Conservation (phyloP, 805 yeast genomes). For the Sungouiella blattae region DNA sequence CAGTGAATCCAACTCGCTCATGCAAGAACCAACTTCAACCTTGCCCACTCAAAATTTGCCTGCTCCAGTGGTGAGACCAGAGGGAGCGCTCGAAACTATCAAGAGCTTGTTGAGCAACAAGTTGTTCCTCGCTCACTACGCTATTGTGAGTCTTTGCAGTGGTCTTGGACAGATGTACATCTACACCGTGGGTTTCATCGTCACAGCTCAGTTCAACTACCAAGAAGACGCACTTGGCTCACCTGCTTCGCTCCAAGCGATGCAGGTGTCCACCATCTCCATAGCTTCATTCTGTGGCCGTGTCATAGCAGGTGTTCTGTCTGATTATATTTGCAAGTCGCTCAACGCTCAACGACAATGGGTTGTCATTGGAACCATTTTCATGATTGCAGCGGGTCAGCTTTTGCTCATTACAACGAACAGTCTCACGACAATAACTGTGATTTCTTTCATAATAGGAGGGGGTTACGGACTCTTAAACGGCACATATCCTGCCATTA, state of each 20-base stretch:
- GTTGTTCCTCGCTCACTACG: slow-evolving; percentile 48
- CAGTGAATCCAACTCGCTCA: no score
- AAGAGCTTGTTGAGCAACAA: slow-evolving; percentile 20
- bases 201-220: slow-evolving; percentile 38
- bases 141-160: slow-evolving; percentile 54
- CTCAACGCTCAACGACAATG: slow-evolving; percentile 59
- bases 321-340: slow-evolving; percentile 55
- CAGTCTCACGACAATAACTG: slow-evolving; percentile 16
- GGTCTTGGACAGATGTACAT: slow-evolving; percentile 73
- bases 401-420: slow-evolving; percentile 28
- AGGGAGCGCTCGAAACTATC: slow-evolving; percentile 15
- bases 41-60: no score
- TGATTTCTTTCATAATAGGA: slow-evolving; percentile 57
- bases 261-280: slow-evolving; percentile 68
- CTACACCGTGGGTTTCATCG: slow-evolving; percentile 71
- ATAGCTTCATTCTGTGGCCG: slow-evolving; percentile 65
- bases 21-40: no score
- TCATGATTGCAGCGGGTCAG: slow-evolving; percentile 35
- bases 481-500: slow-evolving; percentile 72
- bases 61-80: no score
- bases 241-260: slow-evolving; percentile 54
- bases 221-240: slow-evolving; percentile 36
- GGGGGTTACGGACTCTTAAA: slow-evolving; percentile 65
- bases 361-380: slow-evolving; percentile 49
- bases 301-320: slow-evolving; percentile 58